These are phyloP conservation scores for Uronychia setigera DNA, from an alignment of 73 alveolate species.

Conservation along the genomic window DNA sequence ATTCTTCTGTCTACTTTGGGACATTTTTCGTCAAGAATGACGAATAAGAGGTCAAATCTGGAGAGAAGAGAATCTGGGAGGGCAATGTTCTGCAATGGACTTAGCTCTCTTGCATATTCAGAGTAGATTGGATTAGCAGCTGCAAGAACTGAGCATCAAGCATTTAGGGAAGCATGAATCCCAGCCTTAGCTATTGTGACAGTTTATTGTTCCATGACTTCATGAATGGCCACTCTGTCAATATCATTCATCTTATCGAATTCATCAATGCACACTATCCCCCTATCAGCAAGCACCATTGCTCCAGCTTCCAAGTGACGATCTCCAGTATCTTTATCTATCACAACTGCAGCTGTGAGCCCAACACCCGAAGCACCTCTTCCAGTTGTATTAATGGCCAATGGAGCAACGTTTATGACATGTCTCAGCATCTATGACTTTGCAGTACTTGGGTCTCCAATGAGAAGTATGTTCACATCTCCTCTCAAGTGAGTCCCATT, in stretches of 20 bases:
- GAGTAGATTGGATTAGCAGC: slow-evolving; percentile 99
- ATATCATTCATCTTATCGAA: slow-evolving; percentile 99
- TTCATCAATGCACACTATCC: slow-evolving; percentile 99
- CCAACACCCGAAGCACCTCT: slow-evolving; percentile 99
- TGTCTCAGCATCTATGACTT: slow-evolving; percentile 97
- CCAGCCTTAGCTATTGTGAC: slow-evolving; percentile 99
- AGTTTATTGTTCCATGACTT: slow-evolving; percentile 99
- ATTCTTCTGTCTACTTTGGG: slow-evolving; percentile 89
- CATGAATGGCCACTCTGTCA: slow-evolving; percentile 99
- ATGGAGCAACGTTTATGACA: slow-evolving; percentile 92
- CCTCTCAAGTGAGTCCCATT: slow-evolving; percentile 99
- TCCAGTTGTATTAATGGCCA: slow-evolving; percentile 98
- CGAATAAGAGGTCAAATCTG: slow-evolving; percentile 98
- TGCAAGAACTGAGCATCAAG: slow-evolving; percentile 99
- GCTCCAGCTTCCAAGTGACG: slow-evolving; percentile 99
- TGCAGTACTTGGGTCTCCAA: slow-evolving; percentile 99
- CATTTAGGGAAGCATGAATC: slow-evolving; percentile 98
- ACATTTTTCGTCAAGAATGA: slow-evolving; percentile 91
- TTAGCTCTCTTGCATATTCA: slow-evolving; percentile 84
- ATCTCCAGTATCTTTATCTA: slow-evolving; percentile 96
- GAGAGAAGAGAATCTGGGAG: slow-evolving; percentile 98
- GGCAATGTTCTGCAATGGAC: slow-evolving; percentile 96
- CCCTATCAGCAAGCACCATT: slow-evolving; percentile 99
- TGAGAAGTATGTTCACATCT: slow-evolving; percentile 96
- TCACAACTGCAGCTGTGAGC: slow-evolving; percentile 99